A percentile compares a stretch with the other conserved stretches of the same genome.
Evolutionary conservation across 169 alveolate genomes (phyloP).

Genomic region (Eimeria acervulina): DNA sequence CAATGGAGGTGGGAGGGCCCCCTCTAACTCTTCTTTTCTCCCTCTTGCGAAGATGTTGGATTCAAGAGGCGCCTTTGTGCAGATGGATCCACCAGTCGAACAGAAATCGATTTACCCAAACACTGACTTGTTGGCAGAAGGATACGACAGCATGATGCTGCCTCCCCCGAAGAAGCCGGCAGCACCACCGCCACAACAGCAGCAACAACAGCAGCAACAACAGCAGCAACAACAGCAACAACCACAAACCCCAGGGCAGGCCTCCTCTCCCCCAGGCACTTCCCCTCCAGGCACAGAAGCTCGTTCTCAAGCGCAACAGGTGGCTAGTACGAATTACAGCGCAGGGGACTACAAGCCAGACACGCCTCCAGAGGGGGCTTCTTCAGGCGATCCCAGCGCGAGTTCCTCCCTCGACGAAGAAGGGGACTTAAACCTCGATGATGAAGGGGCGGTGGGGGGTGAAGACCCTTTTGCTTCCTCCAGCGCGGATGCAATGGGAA

Average conservation of each 20-base stretch:
- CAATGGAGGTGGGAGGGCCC: neutral
- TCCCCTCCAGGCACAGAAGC: neutral
- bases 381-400: neutral
- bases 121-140: neutral
- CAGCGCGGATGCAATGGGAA: neutral
- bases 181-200: neutral
- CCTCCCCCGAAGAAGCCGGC: neutral
- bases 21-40: neutral
- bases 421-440: neutral
- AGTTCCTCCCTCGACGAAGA: neutral
- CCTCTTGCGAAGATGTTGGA: neutral
- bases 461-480: neutral
- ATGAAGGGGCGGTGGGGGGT: neutral
- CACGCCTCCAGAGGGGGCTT: slow-evolving; percentile 6
- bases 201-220: neutral
- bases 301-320: neutral
- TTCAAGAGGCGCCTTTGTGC: neutral
- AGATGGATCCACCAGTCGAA: neutral
- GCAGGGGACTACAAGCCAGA: slow-evolving; percentile 45
- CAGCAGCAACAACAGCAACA: neutral
- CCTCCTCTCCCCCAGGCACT: slow-evolving; percentile 11
- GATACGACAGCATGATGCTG: neutral
- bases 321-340: neutral
- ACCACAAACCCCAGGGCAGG: neutral
- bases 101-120: slow-evolving; percentile 35